Evolutionary conservation across 179 eudicot species (phyloP), one percentile per base, ranked within the genome.

Genomic region (Beta macrorhiza): DNA sequence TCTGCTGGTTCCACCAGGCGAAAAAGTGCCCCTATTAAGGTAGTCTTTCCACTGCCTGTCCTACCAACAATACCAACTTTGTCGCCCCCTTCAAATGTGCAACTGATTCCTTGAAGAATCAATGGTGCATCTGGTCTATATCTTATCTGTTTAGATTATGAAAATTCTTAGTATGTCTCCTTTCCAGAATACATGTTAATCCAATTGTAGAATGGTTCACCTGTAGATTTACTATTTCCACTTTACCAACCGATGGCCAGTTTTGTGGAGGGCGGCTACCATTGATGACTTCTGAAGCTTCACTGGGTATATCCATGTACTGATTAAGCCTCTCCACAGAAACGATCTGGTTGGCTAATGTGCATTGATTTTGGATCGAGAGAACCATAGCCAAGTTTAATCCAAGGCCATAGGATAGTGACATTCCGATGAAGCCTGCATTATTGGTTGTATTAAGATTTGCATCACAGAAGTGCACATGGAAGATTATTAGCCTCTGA

Each of bases 51-150:
- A 83, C 97, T 93, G 67, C 94, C 98, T 20, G 97, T 93, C 78
- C 95, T 90, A 63, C 97, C 97, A 87, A 93, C 97, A 53, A 93
- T 89, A 20, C 97, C 97, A 79, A 93, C 88, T 77, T 89, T 93
- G 78, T 93, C 87, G 72, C 93, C 94, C 69, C 92, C 97, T 89
- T 93, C 86, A 80, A 93, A 89, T 44, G 91, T 93, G 82, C 97
- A 93, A 55, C 85, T 90, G 71, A 93, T 86, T 67, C 97, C 93
- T 32, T 82, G 75, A 76, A 93, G 93, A 81, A 93, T 95, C 57
- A 91, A 85, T 45, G 95, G 95, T 1, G 92, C 72, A 83, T 89
- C 92, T 4, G 90, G 83, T 80, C 97, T 90, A 62, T 91, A 93
- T 80, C 87, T 86, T 71, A 91, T 91, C 97, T 93, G 94, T 76